Evolutionary conservation across 768 basidiomycete species (phyloP), one percentile per base, ranked within the genome.

Genomic region (Sarcomyxa edulis): DNA sequence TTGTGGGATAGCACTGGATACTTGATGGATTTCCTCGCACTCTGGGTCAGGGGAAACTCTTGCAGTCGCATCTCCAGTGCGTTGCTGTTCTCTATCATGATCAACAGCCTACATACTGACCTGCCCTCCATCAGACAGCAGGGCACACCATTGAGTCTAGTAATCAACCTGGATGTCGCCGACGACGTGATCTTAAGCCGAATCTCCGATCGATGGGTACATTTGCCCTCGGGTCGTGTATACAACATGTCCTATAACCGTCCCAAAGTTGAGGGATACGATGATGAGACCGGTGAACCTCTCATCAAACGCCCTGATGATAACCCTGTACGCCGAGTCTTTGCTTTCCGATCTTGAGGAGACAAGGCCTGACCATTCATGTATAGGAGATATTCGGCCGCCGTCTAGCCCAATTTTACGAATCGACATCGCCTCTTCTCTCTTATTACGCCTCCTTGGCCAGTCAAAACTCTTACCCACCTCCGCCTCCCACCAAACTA

Each of bases 21-120:
- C 59, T 94, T 30, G 93, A 95, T 48, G 93, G 93, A 20, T 94
- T 95, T 52, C 93, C 93, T 36, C 81, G 92, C 25, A 95, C 91
- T 8, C 62, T 91, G 2, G 76, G 71, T n/a, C 92, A 95, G 58
- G 90, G 84, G 3, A 67, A 78, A 55, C 67, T 91, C 31, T 70
- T 95, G 7, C 85, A 94, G 61, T 64, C 68, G 14, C 76, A 89
- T 58, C 74, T 94, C 36, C 71, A 71, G 84, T 85, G 47, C 26
- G 76, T 58, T 28, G 20, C 45, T 25, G 14, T 25, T 16, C 19
- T 16, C 26, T 28, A 37, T 37, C 35, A 32, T 35, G 31, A 26
- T 19, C 25, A 38, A 19, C 25, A 34, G 43, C 31, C 39, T 28
- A 14, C 11, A 15, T 39, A 31, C 32, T 35, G 10, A 24, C 32